Percentiles rank a stretch among this genome's conserved stretches.
These are phyloP conservation scores for Musa acuminata DNA, from an alignment of 176 grass and related monocot genomes.

Conservation along the genomic window DNA sequence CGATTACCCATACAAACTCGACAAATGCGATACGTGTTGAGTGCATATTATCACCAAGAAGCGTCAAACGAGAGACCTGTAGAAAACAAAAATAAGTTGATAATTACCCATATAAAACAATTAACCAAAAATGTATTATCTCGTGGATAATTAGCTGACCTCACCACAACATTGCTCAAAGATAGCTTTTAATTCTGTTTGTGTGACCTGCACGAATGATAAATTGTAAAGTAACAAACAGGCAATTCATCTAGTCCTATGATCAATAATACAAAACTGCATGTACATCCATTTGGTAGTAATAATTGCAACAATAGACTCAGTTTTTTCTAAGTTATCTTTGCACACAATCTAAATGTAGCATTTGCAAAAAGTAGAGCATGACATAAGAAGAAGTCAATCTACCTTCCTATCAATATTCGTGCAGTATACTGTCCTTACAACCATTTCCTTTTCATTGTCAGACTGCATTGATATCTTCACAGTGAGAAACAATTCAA, in stretches of 20 bases:
- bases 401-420: slow-evolving; percentile 95
- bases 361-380: background rate
- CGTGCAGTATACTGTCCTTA: slow-evolving; percentile 94
- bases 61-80: slow-evolving; percentile 13
- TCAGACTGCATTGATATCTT: slow-evolving; percentile 37
- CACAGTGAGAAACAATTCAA: background rate
- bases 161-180: slow-evolving; percentile 18
- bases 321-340: too few relatives aligned
- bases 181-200: slow-evolving; percentile 7
- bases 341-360: too few relatives aligned
- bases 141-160: background rate
- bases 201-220: slow-evolving; percentile 2
- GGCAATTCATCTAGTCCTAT: background rate
- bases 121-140: background rate
- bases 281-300: background rate
- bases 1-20: slow-evolving; percentile 7
- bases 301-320: too few relatives aligned
- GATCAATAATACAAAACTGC: background rate
- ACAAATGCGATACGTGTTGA: slow-evolving; percentile 15
- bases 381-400: background rate
- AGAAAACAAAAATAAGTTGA: background rate
- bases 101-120: background rate
- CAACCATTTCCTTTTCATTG: slow-evolving; percentile 92
- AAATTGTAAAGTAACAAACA: background rate
- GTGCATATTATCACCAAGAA: slow-evolving; percentile 15